Base-by-base conservation (phyloP, 73 alveolate species). In the Paramecium pentaurelia region DNA sequence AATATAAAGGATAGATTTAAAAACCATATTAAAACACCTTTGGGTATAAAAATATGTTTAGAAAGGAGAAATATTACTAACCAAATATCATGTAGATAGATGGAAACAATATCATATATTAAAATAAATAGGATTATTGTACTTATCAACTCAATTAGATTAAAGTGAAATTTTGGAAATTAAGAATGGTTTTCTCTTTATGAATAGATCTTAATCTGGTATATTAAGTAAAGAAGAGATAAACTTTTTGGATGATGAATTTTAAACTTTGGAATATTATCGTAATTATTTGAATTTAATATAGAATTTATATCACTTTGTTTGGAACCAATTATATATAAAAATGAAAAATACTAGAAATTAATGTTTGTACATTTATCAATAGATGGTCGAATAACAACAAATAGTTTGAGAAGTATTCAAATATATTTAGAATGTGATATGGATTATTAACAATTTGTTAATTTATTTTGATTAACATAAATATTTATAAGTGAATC, bases 71-170 rank as follows among this genome's bases (percentile, higher is more conserved):
- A 27, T 42, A n/a, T 10, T 80, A 22, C 58, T 80, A 9, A 80
- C 75, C 10, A 42, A 80, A 27, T 8, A 40, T 9, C 44, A 44
- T 32, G 2, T 80, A 1, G 8, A 18, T 25, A 44, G 73, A 80
- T 80, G 91, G 91, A 25, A 8, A 7, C 58, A 60, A 25, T 80
- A 80, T 45, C 47, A 22, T 12, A 10, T n/a, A 47, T 12, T 80
- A n/a, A 80, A 45, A 44, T 27, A 80, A 44, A 49, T 36, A 10
- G 71, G 77, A 22, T 47, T 80, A 16, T 18, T 80, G 8, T 80
- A 80, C 34, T 80, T 80, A 80, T 77, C 91, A n/a, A 80, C 91
- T 32, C 49, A 80, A 47, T 5, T 80, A 8, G 91, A 80, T 22
- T 36, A 80, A 25, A 45, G 75, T 80, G 75, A 45, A 14, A 80